Base-by-base conservation (phyloP, 305 asterid species). In the Andrographis paniculata region DNA sequence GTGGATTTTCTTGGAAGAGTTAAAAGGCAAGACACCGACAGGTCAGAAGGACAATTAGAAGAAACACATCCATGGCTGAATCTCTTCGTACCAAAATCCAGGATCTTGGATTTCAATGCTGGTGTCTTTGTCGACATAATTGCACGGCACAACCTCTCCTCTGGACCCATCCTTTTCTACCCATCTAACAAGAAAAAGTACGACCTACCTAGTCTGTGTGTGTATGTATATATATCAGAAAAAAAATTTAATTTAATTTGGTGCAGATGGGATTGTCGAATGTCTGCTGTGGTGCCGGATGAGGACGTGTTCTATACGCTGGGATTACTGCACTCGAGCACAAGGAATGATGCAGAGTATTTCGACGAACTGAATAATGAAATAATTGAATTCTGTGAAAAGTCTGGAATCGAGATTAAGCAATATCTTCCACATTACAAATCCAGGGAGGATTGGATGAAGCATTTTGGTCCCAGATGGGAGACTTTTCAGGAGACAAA, bases 21-120 rank as follows among this genome's bases (percentile, higher is more conserved):
- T 2, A 48, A 23, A 7, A n/a, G 44, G 9, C 63, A 65, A 40
- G 87, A 74, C 27, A 3, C 1, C 12, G 22, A 41, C 64, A 7
- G 48, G 66, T 19, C 63, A 64, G 0, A 55, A 38, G 68, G n/a
- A n/a, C n/a, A n/a, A n/a, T n/a, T n/a, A n/a, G n/a, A n/a, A n/a
- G n/a, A n/a, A n/a, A n/a, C 78, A 14, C 96, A 82, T 61, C 96
- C 96, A 22, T 86, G 88, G 93, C 78, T 86, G 11, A 82, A 75
- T 42, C 40, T 86, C 11, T 82, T 77, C 55, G 69, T 86, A 9
- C 96, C 94, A 21, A 86, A 73, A 43, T 82, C 96, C 0, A 12
- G 54, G 31, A 71, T 86, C 15, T 20, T 14, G 52, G 74, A 77
- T 30, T 79, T 86, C 43, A 69, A 79, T 54, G 60, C 48, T 4